Evolutionary conservation across 768 basidiomycete genomes (phyloP).

Genomic region (Lactarius vividus): DNA sequence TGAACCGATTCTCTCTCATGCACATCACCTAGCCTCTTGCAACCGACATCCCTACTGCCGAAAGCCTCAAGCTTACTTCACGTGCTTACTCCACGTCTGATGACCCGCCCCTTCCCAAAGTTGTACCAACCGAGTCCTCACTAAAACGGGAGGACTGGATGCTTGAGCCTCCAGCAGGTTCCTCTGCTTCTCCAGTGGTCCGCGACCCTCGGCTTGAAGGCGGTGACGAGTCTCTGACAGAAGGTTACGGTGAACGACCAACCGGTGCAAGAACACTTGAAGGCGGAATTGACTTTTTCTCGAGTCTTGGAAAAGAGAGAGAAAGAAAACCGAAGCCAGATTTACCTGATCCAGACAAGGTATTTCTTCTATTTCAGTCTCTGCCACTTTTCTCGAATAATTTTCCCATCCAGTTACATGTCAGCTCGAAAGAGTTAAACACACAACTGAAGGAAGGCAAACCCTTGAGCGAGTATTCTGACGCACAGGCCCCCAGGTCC

Average conservation of each 20-base stretch:
- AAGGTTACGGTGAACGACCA: constrained; percentile 59
- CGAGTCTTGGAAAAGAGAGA: constrained; percentile 75
- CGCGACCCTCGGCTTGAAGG: constrained; percentile 29
- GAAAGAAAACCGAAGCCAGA: constrained; percentile 61
- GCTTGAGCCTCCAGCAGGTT: constrained; percentile 49
- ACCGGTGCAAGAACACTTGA: constrained; percentile 45
- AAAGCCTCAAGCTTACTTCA: constrained; percentile 67
- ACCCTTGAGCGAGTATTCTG: constrained; percentile 40
- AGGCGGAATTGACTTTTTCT: constrained; percentile 85
- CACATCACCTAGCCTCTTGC: constrained; percentile 49
- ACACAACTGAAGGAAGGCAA: constrained; percentile 48
- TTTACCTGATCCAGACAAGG: constrained; percentile 70
- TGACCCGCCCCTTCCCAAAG: constrained; percentile 48
- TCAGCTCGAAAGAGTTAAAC: constrained; percentile 65
- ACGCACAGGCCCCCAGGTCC: constrained; percentile 45
- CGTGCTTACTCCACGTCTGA: constrained; percentile 47
- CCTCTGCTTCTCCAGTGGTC: constrained; percentile 30
- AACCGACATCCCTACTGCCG: constrained; percentile 72
- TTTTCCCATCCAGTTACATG: constrained; percentile 46
- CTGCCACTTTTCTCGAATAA: not conserved
- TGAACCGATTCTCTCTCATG: constrained; percentile 11
- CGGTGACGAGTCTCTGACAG: constrained; percentile 55
- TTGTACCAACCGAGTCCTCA: constrained; percentile 44
- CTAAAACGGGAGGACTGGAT: constrained; percentile 88
- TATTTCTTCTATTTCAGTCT: constrained; percentile 32